Conservation (phyloP, 192 early-diverging fungal species). For the Spinellus fusiger region DNA sequence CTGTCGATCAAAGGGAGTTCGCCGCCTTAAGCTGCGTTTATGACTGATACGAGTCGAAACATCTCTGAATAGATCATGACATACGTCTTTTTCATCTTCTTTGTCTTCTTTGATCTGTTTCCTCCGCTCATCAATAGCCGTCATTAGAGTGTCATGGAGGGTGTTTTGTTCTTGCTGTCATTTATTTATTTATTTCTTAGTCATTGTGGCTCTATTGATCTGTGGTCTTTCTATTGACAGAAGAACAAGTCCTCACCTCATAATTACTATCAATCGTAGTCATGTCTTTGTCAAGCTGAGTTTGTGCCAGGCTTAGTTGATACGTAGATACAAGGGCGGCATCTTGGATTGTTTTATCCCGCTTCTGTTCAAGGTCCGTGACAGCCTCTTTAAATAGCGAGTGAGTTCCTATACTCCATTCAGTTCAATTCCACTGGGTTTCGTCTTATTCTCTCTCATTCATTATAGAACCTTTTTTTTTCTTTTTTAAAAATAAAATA, state of each 20-base stretch:
- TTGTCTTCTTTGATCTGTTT: conserved; percentile 28
- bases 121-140: conserved; percentile 22
- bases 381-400: conserved; percentile 26
- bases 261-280: conserved; percentile 20
- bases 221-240: background rate
- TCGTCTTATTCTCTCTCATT: background rate
- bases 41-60: conserved; percentile 13
- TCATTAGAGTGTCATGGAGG: conserved; percentile 22
- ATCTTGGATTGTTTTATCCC: conserved; percentile 25
- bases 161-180: conserved; percentile 21
- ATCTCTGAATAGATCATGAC: conserved; percentile 13
- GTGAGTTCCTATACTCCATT: conserved; percentile 16
- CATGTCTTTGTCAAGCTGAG: conserved; percentile 19
- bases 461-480: background rate
- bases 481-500: background rate
- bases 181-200: too few relatives aligned
- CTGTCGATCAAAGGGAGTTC: conserved; percentile 14
- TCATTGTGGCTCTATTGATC: too few relatives aligned
- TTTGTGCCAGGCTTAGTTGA: conserved; percentile 12
- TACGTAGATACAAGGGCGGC: conserved; percentile 19
- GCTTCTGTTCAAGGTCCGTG: conserved; percentile 25
- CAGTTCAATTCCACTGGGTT: background rate
- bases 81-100: conserved; percentile 19
- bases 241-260: conserved; percentile 12
- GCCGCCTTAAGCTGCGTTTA: conserved; percentile 13